These are phyloP conservation scores for Zanthoxylum bungeanum DNA, from an alignment of 345 rosid genomes.

Conservation along the genomic window DNA sequence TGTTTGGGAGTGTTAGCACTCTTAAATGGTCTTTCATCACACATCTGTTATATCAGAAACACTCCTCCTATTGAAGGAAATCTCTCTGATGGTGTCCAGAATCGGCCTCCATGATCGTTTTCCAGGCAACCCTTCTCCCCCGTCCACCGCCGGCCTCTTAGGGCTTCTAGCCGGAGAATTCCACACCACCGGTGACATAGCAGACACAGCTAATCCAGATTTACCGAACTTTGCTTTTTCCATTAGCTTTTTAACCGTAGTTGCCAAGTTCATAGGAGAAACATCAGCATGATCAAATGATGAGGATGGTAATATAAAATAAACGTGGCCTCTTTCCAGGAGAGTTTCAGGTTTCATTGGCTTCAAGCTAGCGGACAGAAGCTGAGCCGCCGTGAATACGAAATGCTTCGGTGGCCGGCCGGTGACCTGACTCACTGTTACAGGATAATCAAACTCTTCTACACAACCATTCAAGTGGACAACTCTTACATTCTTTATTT, in stretches of 20 bases:
- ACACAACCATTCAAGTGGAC: constrained; percentile 44
- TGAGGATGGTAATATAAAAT: constrained; percentile 43
- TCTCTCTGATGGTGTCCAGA: constrained; percentile 47
- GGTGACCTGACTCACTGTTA: constrained; percentile 30
- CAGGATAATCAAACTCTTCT: constrained; percentile 36
- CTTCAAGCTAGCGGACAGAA: constrained; percentile 23
- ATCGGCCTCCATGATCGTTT: constrained; percentile 37
- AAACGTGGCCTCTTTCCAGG: constrained; percentile 38
- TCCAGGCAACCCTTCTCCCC: not conserved
- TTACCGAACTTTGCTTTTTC: constrained; percentile 29
- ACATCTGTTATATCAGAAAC: constrained; percentile 28
- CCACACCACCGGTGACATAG: not conserved
- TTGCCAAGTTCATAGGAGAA: constrained; percentile 37
- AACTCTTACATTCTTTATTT: constrained; percentile 27
- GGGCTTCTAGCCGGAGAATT: not conserved
- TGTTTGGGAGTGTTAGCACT: too few species aligned
- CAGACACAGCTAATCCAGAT: not conserved
- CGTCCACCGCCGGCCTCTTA: not conserved
- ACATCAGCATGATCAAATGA: constrained; percentile 24
- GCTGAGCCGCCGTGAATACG: constrained; percentile 41
- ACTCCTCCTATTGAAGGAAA: constrained; percentile 34
- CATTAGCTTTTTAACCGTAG: constrained; percentile 33
- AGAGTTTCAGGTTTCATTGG: constrained; percentile 25
- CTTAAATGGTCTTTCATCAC: not conserved
- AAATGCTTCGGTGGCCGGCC: constrained; percentile 26